phyloP scores from a whole-genome alignment of 768 basidiomycete species.

The Udeniomyces megalosporus region DNA sequence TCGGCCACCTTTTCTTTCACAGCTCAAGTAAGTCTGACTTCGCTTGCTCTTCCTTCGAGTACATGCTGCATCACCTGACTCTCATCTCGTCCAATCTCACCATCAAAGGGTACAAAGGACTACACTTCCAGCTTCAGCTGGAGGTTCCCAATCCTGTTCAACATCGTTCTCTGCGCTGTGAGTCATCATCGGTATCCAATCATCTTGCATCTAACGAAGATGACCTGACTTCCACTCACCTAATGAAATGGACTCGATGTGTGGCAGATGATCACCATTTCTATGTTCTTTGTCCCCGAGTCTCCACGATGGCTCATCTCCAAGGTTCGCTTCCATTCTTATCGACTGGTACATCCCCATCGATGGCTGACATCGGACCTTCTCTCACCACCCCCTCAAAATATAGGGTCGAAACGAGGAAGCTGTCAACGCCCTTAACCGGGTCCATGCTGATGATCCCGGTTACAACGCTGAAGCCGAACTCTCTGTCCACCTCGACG shows the following conservation, averaged over 20 bases:
- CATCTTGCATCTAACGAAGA: no score
- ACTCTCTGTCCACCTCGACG: constrained; percentile 17
- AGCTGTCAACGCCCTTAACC: constrained; percentile 22
- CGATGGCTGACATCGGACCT: no score
- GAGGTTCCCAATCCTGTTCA: constrained; percentile 24
- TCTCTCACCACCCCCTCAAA: constrained; percentile 27
- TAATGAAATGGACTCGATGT: no score
- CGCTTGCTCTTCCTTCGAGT: no score
- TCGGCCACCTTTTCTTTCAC: no score
- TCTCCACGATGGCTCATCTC: constrained; percentile 17
- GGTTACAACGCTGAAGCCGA: constrained; percentile 17
- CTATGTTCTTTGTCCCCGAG: constrained; percentile 23
- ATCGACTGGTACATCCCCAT: not conserved
- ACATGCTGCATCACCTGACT: no score
- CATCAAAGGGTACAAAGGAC: constrained; percentile 25
- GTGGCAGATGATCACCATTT: no score
- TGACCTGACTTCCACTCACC: no score
- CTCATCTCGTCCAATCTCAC: no score
- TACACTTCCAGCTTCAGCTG: constrained; percentile 17
- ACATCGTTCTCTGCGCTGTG: constrained; percentile 24
- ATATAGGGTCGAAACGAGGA: constrained; percentile 25
- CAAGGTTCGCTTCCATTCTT: no score
- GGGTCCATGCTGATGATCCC: constrained; percentile 23
- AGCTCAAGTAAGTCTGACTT: no score
- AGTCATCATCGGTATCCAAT: constrained; percentile 15